These are phyloP conservation scores for Hymenoscyphus fraxineus DNA, from an alignment of 2,329 filamentous ascomycete genomes.

Conservation along the genomic window DNA sequence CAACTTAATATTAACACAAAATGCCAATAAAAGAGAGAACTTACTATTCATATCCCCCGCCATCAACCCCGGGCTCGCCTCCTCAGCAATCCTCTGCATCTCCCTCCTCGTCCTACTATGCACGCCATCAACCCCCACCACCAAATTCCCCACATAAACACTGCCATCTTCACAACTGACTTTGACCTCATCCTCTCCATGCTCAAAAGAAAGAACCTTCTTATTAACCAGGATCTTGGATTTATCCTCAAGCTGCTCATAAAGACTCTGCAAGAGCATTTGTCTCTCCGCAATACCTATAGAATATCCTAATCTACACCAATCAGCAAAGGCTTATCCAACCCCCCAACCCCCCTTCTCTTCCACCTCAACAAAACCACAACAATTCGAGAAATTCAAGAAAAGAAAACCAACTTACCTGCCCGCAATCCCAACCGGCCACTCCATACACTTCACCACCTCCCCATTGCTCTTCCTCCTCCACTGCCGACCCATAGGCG, in stretches of 20 bases:
- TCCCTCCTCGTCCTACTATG: slow-evolving; percentile 31
- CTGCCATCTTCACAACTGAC: slow-evolving; percentile 26
- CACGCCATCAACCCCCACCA: slow-evolving; percentile 31
- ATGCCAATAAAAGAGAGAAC: slow-evolving; percentile 2
- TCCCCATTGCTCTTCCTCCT: slow-evolving; percentile 16
- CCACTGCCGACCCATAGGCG: slow-evolving; percentile 10
- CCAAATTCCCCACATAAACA: slow-evolving; percentile 21
- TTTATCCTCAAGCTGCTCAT: slow-evolving; percentile 22
- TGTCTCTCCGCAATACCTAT: slow-evolving; percentile 20
- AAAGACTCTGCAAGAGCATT: slow-evolving; percentile 22
- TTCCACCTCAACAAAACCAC: background rate
- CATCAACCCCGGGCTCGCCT: slow-evolving; percentile 25
- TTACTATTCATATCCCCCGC: slow-evolving; percentile 20
- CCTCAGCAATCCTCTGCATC: slow-evolving; percentile 29
- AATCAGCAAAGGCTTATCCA: background rate
- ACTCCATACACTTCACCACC: slow-evolving; percentile 14
- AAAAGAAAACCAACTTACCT: slow-evolving; percentile 12
- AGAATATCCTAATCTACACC: slow-evolving; percentile 22
- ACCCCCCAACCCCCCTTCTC: too few species aligned
- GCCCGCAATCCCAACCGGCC: slow-evolving; percentile 19
- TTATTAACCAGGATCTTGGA: slow-evolving; percentile 23
- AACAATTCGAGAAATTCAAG: background rate
- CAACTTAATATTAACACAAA: background rate
- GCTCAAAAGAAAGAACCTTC: slow-evolving; percentile 18
- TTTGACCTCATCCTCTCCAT: slow-evolving; percentile 12